phyloP scores from a whole-genome alignment of 345 rosid species.

The Heritiera fomes region DNA sequence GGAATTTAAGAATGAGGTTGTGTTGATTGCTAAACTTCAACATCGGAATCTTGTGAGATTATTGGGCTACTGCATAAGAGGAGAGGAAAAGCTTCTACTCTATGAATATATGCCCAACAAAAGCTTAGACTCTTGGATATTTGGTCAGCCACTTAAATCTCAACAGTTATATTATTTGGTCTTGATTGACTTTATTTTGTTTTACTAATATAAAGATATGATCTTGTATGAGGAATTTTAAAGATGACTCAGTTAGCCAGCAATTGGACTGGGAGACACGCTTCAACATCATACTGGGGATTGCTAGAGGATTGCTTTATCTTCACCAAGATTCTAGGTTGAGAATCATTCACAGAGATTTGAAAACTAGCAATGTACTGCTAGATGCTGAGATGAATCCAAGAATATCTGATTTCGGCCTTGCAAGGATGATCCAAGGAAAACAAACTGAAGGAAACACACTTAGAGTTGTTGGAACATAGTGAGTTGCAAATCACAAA shows the following conservation, averaged over 20 bases:
- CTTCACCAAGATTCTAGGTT: constrained; percentile 29
- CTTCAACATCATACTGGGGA: constrained; percentile 20
- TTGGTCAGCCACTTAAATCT: constrained; percentile 35
- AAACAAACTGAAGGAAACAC: constrained; percentile 24
- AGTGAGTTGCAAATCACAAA: constrained; percentile 15
- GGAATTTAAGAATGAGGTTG: constrained; percentile 60
- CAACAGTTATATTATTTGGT: neutral
- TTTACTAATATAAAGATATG: neutral
- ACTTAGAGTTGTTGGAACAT: constrained; percentile 16
- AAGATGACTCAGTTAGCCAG: neutral
- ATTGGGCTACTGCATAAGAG: constrained; percentile 53
- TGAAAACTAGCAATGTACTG: constrained; percentile 24
- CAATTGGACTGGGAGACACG: constrained; percentile 22
- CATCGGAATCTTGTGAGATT: constrained; percentile 67
- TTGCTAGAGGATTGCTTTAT: constrained; percentile 26
- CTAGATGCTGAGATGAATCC: constrained; percentile 26
- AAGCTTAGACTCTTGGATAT: constrained; percentile 58
- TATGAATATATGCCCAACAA: constrained; percentile 68
- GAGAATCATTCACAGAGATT: constrained; percentile 25
- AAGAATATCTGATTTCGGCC: constrained; percentile 25
- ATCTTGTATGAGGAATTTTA: neutral
- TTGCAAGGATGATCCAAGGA: constrained; percentile 23
- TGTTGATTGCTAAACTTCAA: constrained; percentile 64
- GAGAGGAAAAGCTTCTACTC: constrained; percentile 53
- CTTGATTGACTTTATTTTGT: neutral